Evolutionary conservation across 2,329 filamentous ascomycete species (phyloP).

Genomic region (Botrytis fabae): DNA sequence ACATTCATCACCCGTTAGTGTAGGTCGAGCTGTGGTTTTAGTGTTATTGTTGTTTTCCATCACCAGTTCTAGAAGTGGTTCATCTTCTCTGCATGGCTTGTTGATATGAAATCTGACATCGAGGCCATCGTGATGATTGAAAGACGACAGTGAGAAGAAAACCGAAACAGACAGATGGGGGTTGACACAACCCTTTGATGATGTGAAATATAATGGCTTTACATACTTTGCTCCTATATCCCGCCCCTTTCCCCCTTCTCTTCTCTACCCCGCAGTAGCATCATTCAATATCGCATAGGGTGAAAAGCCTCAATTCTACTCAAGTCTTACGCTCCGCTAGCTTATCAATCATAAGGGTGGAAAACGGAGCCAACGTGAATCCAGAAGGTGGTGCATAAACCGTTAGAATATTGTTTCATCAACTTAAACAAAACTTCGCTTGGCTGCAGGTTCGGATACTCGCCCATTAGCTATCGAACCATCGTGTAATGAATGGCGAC

Average conservation of each 20-base stretch:
- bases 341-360: neutral
- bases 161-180: neutral
- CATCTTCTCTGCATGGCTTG: neutral
- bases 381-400: neutral
- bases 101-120: neutral
- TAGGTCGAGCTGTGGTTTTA: neutral
- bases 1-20: neutral
- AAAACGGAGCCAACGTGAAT: neutral
- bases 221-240: neutral
- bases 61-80: neutral
- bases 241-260: neutral
- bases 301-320: neutral
- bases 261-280: neutral
- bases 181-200: neutral
- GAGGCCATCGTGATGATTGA: neutral
- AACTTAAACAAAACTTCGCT: neutral
- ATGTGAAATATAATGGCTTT: neutral
- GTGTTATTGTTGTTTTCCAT: neutral
- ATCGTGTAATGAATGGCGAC: neutral
- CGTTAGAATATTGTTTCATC: neutral
- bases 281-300: neutral
- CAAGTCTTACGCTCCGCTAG: neutral
- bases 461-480: neutral
- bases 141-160: neutral
- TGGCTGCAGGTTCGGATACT: neutral